Base-by-base conservation (phyloP, 2,329 filamentous ascomycete genomes). In the Fusarium hostae region DNA sequence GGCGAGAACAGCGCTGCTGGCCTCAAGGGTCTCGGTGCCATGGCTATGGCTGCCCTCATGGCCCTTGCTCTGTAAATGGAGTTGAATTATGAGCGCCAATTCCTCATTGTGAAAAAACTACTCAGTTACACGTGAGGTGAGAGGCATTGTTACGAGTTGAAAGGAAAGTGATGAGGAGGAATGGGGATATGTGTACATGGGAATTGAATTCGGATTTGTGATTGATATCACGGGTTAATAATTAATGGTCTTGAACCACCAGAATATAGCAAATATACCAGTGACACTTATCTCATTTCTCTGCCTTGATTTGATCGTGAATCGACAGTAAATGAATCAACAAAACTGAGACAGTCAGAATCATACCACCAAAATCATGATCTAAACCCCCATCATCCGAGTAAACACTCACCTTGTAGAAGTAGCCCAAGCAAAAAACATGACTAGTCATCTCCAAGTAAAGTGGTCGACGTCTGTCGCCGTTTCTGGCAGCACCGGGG, bases 21-120 rank as follows among this genome's bases (percentile, higher is more conserved):
- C 55, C 40, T 80, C 60, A 76, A 71, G 69, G 74, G 78, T 72
- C 43, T 79, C 26, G 79, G 79, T n/a, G 79, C 71, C 56, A 57
- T 80, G 24, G 81, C 78, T 74, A 74, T 81, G 70, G 71, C 78
- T 51, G 78, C 72, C 51, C 63, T 81, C 50, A 79, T 71, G 65
- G 79, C 74, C 63, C 60, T 82, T 70, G 80, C 81, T 70, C 79
- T 82, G 79, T 82, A 82, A 81, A 58, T n/a, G 22, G 47, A 50
- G 45, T 62, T 51, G n/a, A 51, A 26, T 55, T 45, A 63, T 52
- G 64, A 63, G 47, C 43, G 35, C 48, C 61, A 4, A 24, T 48
- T 44, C 24, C 44, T 63, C 45, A 28, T n/a, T 4, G 24, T 44
- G 18, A 20, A 22, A 50, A 47, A 15, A 40, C 41, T 12, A 44